Evolutionary conservation across 1,284 basidiomycete genomes (phyloP), one percentile per base, ranked within the genome.

Genomic region (Rhodotorula mucilaginosa): DNA sequence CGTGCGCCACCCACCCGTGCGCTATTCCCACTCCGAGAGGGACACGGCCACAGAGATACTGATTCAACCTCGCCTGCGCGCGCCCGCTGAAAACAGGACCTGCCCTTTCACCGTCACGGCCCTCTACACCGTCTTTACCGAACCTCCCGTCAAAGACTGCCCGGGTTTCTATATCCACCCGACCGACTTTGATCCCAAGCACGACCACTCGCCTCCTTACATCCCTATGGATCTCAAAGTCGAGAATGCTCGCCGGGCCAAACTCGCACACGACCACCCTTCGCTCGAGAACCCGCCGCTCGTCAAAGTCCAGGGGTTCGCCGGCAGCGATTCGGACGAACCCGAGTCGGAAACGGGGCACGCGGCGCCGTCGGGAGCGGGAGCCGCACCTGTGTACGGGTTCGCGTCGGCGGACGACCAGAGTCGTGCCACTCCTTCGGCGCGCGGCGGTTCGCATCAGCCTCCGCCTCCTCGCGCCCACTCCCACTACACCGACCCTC

Each of bases 141-240:
- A 62, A 5, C 12, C 19, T 26, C 29, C 49, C 8, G 19, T 61
- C 51, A 26, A 46, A 59, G 7, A 26, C 26, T 26, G 26, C 26
- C 10, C 49, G 2, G 70, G 70, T 6, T 72, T 31, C 46, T 34
- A 39, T 21, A 49, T 72, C 58, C 15, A 46, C 13, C 10, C 46
- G 6, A 3, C 18, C 23, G 13, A 31, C 15, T 72, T 61, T 60
- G 12, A 31, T 10, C 54, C 64, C 0, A 4, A 18, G 2, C 73
- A 74, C 59, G 21, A n/a, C 23, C 73, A 74, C 61, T 12, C 29
- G 1, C 12, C 67, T 5, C 69, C 67, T 2, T 71, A 60, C 65
- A 13, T 48, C 54, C 64, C 69, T 1, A 51, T 74, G 57, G 26
- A 69, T 51, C 44, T 48, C 23, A 15, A n/a, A 21, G 31, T 29